Evolutionary conservation across 1,284 basidiomycete genomes (phyloP).

Genomic region (Boletus semigastroideus): DNA sequence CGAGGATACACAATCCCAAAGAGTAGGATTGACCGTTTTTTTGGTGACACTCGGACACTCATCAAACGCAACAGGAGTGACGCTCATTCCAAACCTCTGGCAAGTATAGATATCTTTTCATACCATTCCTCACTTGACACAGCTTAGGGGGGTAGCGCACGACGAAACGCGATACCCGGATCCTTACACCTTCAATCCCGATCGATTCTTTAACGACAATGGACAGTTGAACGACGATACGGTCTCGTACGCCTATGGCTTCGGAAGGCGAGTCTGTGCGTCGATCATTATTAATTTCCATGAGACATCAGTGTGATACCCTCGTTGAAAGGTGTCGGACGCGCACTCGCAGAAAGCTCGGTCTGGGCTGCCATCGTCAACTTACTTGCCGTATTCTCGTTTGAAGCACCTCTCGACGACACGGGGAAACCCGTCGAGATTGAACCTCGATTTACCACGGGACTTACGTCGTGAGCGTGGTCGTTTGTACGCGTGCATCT

Average conservation of each 20-base stretch:
- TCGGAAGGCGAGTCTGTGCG: conserved; percentile 9
- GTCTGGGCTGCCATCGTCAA: conserved; percentile 5
- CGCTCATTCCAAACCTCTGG: conserved; percentile 10
- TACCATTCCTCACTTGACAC: neutral
- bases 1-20: conserved; percentile 11
- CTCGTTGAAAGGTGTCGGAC: conserved; percentile 7
- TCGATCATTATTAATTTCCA: neutral
- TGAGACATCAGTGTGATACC: neutral
- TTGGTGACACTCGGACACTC: neutral
- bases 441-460: conserved; percentile 1
- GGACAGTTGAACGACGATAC: conserved; percentile 13
- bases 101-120: neutral
- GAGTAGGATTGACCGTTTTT: neutral
- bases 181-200: conserved; percentile 10
- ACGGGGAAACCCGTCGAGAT: conserved; percentile 1
- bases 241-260: conserved; percentile 11
- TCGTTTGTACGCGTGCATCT: neutral
- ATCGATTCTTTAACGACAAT: conserved; percentile 9
- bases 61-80: conserved; percentile 1
- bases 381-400: conserved; percentile 10
- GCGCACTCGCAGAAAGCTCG: conserved; percentile 4
- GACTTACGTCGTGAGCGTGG: conserved; percentile 8
- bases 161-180: conserved; percentile 13
- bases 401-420: conserved; percentile 8
- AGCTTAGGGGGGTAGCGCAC: conserved; percentile 12